Percentiles rank a stretch among this genome's conserved stretches.
These are phyloP conservation scores for Arachnomyces sp. DNA, from an alignment of 2,329 filamentous ascomycete genomes.

Conservation along the genomic window DNA sequence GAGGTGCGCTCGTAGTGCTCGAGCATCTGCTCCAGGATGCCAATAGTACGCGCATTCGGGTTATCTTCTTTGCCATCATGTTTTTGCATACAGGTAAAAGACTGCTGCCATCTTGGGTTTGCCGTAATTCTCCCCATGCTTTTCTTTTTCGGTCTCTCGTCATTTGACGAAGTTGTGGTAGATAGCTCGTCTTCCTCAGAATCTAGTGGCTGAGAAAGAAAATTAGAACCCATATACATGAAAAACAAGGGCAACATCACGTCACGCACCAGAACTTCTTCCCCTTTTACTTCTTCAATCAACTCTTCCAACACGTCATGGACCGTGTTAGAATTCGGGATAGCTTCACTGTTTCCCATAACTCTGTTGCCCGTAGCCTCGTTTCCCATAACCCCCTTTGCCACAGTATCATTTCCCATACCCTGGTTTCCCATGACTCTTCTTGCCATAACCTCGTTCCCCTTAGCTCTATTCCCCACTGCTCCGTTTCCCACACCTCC, in stretches of 20 bases:
- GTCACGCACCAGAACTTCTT: slow-evolving; percentile 47
- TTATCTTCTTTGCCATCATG: slow-evolving; percentile 45
- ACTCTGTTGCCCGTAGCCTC: too few relatives aligned
- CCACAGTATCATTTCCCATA: too few relatives aligned
- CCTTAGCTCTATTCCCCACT: too few relatives aligned
- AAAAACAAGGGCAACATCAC: slow-evolving; percentile 6
- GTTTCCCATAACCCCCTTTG: too few relatives aligned
- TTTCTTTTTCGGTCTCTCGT: slow-evolving; percentile 11
- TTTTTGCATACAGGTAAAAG: slow-evolving; percentile 55
- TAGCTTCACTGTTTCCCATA: slow-evolving; percentile 6
- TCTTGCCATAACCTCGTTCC: too few relatives aligned
- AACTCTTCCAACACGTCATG: slow-evolving; percentile 56
- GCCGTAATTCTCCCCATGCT: slow-evolving; percentile 1
- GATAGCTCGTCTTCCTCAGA: slow-evolving; percentile 19
- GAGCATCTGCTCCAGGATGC: slow-evolving; percentile 69
- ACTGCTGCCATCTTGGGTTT: slow-evolving; percentile 30
- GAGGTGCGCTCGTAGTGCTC: slow-evolving; percentile 67
- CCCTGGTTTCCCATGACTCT: too few relatives aligned
- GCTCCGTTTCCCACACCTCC: too few relatives aligned
- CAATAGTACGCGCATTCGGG: slow-evolving; percentile 69
- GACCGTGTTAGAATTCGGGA: slow-evolving; percentile 10
- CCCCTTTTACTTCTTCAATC: slow-evolving; percentile 56
- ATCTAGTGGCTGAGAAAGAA: slow-evolving; percentile 28
- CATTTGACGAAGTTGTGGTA: slow-evolving; percentile 11
- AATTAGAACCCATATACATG: slow-evolving; percentile 4